Base-by-base conservation (phyloP, 768 basidiomycete genomes). In the Hemileccinum rubropunctum region DNA sequence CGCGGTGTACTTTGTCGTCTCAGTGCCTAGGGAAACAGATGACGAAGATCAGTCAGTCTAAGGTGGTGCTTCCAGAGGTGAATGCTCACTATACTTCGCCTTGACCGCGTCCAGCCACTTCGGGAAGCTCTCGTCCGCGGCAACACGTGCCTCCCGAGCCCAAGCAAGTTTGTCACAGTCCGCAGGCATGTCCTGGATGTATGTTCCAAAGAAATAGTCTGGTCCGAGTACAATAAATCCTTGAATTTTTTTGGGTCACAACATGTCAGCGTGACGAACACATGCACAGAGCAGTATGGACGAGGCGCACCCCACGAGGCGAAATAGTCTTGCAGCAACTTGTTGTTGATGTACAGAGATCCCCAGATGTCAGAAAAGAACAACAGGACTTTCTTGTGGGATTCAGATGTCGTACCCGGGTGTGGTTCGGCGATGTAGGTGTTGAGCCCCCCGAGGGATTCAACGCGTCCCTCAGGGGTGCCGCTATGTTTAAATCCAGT, bases 201-300 rank as follows among this genome's bases (percentile, higher is more conserved):
- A 61, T 38, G 76, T 72, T 7, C 82, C 81, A 49, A 80, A 73
- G 64, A 84, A 80, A 56, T 82, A 84, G 56, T 86, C 84, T 10
- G 78, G 70, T 2, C 80, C 82, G 7, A 84, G 60, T 1, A 84
- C 80, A 44, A 73, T 58, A 60, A 77, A 84, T 0, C 82, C 83
- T 84, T 30, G 10, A 6, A 0, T 9, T 30, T 30, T 30, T 12
- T n/a, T n/a, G n/a, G n/a, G 28, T 12, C 8, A 8, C 28, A 30
- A 2, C 28, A 30, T 2, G 9, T 30, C 11, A 40, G 28, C 11
- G 28, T 12, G 11, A 12, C 11, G 28, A 30, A 2, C 28, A 12
- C 28, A 9, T 30, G 7, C n/a, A 28, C 4, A 43, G 13, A 3
- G 27, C 26, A n/a, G 6, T 6, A 30, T 30, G 6, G 27, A 18